These are phyloP conservation scores for Trichophyton simii DNA, from an alignment of 2,329 filamentous ascomycete species.

Conservation along the genomic window DNA sequence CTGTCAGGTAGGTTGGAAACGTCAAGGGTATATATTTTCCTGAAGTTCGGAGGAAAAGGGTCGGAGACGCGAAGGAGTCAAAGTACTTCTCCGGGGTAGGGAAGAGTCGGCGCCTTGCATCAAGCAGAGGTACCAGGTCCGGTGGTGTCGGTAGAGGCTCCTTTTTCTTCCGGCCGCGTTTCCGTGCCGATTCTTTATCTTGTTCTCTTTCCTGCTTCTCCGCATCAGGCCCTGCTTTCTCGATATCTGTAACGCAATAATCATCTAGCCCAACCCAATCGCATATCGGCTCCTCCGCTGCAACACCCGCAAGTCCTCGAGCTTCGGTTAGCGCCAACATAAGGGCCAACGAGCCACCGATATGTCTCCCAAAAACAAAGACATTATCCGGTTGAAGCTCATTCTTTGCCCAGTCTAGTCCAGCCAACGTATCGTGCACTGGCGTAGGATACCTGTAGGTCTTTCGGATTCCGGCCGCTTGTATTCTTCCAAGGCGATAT, in stretches of 20 bases:
- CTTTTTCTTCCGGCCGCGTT: conserved; percentile 12
- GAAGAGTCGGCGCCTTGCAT: conserved; percentile 27
- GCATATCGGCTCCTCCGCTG: conserved; percentile 25
- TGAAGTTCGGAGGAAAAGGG: conserved; percentile 31
- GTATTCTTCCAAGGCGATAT: conserved; percentile 25
- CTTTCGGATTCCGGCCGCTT: neutral
- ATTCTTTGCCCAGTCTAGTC: conserved; percentile 28
- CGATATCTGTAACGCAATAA: conserved; percentile 19
- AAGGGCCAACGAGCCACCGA: conserved; percentile 31
- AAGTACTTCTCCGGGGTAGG: conserved; percentile 28
- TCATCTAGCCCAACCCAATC: conserved; percentile 33
- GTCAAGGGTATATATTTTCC: conserved; percentile 27
- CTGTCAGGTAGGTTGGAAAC: conserved; percentile 25
- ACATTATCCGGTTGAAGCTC: conserved; percentile 22
- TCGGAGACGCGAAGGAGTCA: conserved; percentile 33
- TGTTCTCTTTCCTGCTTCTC: neutral
- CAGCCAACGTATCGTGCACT: conserved; percentile 28
- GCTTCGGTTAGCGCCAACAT: conserved; percentile 34
- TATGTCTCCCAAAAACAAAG: conserved; percentile 24
- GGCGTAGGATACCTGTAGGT: conserved; percentile 25
- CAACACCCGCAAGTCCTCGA: conserved; percentile 22
- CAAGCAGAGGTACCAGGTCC: conserved; percentile 26
- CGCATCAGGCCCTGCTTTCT: neutral
- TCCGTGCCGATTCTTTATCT: conserved; percentile 3
- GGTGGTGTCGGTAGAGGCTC: conserved; percentile 13